Base-by-base conservation (phyloP, 768 basidiomycete genomes). In the Tricholoma matsutake region DNA sequence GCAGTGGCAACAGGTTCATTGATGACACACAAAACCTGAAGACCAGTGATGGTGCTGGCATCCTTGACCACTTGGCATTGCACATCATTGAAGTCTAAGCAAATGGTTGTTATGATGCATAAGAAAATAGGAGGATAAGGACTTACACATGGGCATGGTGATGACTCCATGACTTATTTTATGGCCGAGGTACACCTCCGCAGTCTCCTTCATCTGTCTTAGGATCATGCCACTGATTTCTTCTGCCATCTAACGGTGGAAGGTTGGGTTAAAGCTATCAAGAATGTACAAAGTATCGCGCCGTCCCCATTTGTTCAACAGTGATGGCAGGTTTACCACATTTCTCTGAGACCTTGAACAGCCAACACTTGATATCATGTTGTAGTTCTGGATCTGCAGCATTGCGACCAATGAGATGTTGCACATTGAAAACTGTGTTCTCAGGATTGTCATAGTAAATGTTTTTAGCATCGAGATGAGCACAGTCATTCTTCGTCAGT, bases 31-130 rank as follows among this genome's bases (percentile, higher is more conserved):
- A 98, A 91, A 62, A 97, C 92, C 68, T 90, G 86, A 57, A 98
- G 89, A 73, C 95, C 96, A 43, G 96, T 91, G 69, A 98, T 97
- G 41, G 89, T 88, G 69, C 95, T 94, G 61, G 96, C 94, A 71
- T 98, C 96, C 80, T 98, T 98, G 78, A 96, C 98, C 14, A 96
- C 96, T 76, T 98, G 96, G 73, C 96, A 92, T 78, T 98, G 96
- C 70, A 96, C 95, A 80, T 98, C 96, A 75, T 98, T 98, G 87
- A 96, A 97, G 84, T 96, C 87, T 89, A 45, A n/a, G n/a, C 39
- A 51, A 69, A 16, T 8, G 20, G 47, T 16, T 22, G 64, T 54
- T 11, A 54, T 32, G 63, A 35, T 34, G 55, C 57, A 22, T 64
- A 34, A 52, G 11, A 22, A 34, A 18, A 11, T 20, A 28, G 29